A percentile compares a stretch with the other conserved stretches of the same genome.
Evolutionary conservation across 176 grass and related monocot species (phyloP).

Genomic region (Hyparrhenia diplandra): DNA sequence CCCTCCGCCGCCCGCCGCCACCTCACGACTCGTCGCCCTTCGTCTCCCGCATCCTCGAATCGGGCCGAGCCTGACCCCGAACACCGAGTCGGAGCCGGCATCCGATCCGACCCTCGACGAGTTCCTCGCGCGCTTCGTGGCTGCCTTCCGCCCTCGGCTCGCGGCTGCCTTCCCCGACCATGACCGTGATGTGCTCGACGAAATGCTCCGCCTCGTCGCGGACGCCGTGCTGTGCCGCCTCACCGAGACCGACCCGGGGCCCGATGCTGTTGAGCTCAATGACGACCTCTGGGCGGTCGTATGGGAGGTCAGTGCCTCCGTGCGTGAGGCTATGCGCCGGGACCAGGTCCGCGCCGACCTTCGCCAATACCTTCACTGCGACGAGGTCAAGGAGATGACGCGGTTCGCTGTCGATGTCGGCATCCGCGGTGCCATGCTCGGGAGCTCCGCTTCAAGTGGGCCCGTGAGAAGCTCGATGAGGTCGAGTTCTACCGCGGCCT

Average conservation of each 20-base stretch:
- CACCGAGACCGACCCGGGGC: slow-evolving; percentile 11
- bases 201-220: slow-evolving; percentile 81
- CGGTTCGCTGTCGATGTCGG: slow-evolving; percentile 78
- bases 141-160: slow-evolving; percentile 44
- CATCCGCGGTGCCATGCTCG: slow-evolving; percentile 76
- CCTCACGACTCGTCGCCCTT: slow-evolving; percentile 25
- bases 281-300: slow-evolving; percentile 53
- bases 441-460: slow-evolving; percentile 97
- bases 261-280: slow-evolving; percentile 42
- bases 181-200: slow-evolving; percentile 51
- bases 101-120: slow-evolving; percentile 43
- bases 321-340: slow-evolving; percentile 50
- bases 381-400: slow-evolving; percentile 94
- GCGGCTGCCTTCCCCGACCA: slow-evolving; percentile 52
- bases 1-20: slow-evolving; percentile 21
- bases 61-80: slow-evolving; percentile 10
- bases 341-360: slow-evolving; percentile 58
- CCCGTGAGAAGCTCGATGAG: slow-evolving; percentile 83
- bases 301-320: slow-evolving; percentile 57
- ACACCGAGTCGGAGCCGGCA: neutral
- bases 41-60: slow-evolving; percentile 57
- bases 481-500: slow-evolving; percentile 74
- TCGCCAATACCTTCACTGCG: slow-evolving; percentile 65
- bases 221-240: slow-evolving; percentile 56
- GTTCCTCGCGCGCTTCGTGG: slow-evolving; percentile 56